A percentile compares a stretch with the other conserved stretches of the same genome.
phyloP scores from a whole-genome alignment of 495 filamentous ascomycete species.

The Letharia columbiana region DNA sequence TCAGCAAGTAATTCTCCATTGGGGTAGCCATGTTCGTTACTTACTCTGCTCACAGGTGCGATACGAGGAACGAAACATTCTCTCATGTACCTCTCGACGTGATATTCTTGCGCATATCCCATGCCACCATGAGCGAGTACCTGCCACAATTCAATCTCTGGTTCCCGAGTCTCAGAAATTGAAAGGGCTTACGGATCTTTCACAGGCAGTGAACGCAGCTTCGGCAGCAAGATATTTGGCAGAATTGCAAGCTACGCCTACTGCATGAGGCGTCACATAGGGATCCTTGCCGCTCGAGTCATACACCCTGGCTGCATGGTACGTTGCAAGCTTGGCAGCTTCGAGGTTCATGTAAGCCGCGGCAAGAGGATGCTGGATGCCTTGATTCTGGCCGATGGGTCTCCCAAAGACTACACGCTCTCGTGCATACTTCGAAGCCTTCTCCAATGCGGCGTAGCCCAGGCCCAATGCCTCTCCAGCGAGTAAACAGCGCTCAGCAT shows the following conservation, averaged over 20 bases:
- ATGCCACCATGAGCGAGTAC: constrained; percentile 59
- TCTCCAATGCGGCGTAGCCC: constrained; percentile 61
- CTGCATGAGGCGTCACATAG: constrained; percentile 37
- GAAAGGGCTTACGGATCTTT: constrained; percentile 41
- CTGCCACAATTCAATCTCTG: constrained; percentile 6
- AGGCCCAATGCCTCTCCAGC: constrained; percentile 71
- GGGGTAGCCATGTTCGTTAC: background rate
- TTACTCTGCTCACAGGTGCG: constrained; percentile 57
- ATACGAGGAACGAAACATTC: constrained; percentile 70
- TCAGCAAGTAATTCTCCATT: constrained; percentile 7
- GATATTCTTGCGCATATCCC: constrained; percentile 71
- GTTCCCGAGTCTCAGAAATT: background rate
- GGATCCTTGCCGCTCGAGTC: constrained; percentile 40
- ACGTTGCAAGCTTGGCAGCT: constrained; percentile 68
- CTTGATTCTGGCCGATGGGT: constrained; percentile 67
- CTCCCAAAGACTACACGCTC: constrained; percentile 62
- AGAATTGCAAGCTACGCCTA: constrained; percentile 66
- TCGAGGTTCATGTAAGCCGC: constrained; percentile 71
- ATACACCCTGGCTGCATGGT: constrained; percentile 68
- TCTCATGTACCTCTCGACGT: constrained; percentile 68
- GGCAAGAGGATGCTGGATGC: constrained; percentile 65
- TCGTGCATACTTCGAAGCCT: constrained; percentile 57
- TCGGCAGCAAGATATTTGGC: constrained; percentile 77
- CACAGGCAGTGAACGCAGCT: constrained; percentile 67
- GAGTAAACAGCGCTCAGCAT: constrained; percentile 68